Evolutionary conservation across 139 green algal species (phyloP), one percentile per base, ranked within the genome.

Genomic region (Chlorella vulgaris): DNA sequence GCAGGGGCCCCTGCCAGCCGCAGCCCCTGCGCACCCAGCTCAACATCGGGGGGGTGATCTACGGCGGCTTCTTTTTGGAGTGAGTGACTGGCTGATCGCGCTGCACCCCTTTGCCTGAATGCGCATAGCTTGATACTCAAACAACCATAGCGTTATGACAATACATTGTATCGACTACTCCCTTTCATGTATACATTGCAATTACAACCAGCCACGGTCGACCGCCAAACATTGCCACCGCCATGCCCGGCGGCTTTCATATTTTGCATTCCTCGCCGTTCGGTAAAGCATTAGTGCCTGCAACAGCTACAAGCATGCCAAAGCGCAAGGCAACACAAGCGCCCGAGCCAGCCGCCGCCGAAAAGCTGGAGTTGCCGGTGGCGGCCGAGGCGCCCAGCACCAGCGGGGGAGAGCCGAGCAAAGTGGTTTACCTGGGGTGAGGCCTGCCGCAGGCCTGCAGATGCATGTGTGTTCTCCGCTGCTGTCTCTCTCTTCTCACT

Each of bases 371-470:
- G 31, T 47, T 51, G n/a, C n/a, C n/a, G n/a, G n/a, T n/a, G 70
- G 40, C 26, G 50, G 38, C 5, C n/a, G 75, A 81, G 35, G 75
- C 60, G 33, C 76, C 76, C 24, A 82, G 76, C 65, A 82, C 76
- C 3, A 81, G 75, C 43, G 62, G 65, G 13, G 39, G 43, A 13
- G 73, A 88, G 61, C 51, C 76, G 3, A 87, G 84, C 38, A 80
- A 70, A 42, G 87, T 92, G 26, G 78, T 91, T 2, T 92, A 92
- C 73, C 76, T 92, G 70, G 88, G 88, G 88, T 92, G 53, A 73
- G 69, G n/a, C 26, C 51, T 40, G 24, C 35, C 42, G n/a, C 40
- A 69, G 29, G 28, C 42, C 29, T 79, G 61, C 78, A 60, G 53
- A 58, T 40, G 33, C 29, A 4, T 21, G 33, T 2, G 38, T 7